Base-by-base conservation (phyloP, 345 rosid genomes). In the Combretum micranthum region DNA sequence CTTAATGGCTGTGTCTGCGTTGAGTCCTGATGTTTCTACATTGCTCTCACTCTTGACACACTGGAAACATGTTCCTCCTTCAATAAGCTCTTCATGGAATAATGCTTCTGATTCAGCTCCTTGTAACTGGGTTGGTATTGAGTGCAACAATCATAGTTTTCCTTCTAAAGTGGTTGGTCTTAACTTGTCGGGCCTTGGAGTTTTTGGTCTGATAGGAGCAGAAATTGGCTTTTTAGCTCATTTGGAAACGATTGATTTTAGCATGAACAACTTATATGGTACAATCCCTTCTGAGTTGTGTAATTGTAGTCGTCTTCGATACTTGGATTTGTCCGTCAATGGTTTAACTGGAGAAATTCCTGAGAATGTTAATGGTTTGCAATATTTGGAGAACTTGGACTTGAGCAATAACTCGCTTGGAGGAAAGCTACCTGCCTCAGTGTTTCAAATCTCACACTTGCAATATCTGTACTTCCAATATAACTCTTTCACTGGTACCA, bases 181-280 rank as follows among this genome's bases (percentile, higher is more conserved):
- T 18, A 74, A 80, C 71, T 82, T 90, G 68, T 57, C 81, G 2
- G 22, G 66, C 9, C 66, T 56, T 42, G 57, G 51, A 22, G 68
- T 87, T 69, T 82, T 84, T 50, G 96, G 96, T 3, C 80, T 60
- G 22, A 23, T 90, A 26, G 81, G 82, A 52, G 70, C 86, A 17
- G 86, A 83, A 66, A 74, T 90, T 17, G 82, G 70, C 2, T 17
- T 45, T 49, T 66, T 90, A 51, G 66, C 48, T 52, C 60, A 52
- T 16, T 64, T 90, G 63, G 46, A 63, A 47, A 53, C 65, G 20
- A 60, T 90, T 50, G 87, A 81, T 69, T 71, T 90, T 67, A 70
- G 80, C 43, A 3, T 6, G 15, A 90, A 90, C 66, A 54, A 20
- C 44, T 69, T 90, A 68, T 76, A 77, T 4, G 89, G 93, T 2